phyloP scores from a whole-genome alignment of 768 basidiomycete genomes.

The Favolaschia claudopus region DNA sequence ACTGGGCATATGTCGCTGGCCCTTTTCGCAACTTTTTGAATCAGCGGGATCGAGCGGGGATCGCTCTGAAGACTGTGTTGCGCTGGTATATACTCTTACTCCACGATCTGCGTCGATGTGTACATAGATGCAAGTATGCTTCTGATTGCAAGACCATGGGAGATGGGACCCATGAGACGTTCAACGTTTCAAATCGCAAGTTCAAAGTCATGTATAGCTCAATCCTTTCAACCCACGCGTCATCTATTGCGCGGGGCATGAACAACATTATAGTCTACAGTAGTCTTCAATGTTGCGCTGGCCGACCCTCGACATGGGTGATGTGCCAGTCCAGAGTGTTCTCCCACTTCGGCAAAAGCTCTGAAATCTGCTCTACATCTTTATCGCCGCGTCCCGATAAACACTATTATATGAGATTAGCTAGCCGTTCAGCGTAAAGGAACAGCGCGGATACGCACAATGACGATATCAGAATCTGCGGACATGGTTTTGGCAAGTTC shows the following conservation, averaged over 20 bases:
- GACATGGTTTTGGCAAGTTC: conserved; percentile 84
- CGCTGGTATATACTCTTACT: conserved; percentile 9
- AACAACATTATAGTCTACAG: neutral
- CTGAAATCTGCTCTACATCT: conserved; percentile 96
- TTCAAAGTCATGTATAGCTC: too few relatives aligned
- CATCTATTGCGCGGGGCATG: too few relatives aligned
- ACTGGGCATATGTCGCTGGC: neutral
- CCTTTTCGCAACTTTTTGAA: conserved; percentile 10
- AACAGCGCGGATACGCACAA: conserved; percentile 62
- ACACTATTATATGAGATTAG: conserved; percentile 57
- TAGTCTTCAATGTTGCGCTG: neutral
- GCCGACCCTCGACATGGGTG: conserved; percentile 32
- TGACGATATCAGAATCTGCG: conserved; percentile 86
- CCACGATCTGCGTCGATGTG: too few relatives aligned
- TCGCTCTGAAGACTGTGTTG: conserved; percentile 19
- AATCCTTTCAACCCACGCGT: too few relatives aligned
- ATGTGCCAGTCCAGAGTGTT: conserved; percentile 94
- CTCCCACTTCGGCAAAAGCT: conserved; percentile 95
- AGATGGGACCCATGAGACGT: too few relatives aligned
- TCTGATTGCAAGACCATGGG: too few relatives aligned
- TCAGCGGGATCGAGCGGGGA: too few relatives aligned
- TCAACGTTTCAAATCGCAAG: too few relatives aligned
- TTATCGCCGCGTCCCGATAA: conserved; percentile 97
- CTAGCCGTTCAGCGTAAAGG: neutral
- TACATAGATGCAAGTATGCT: too few relatives aligned